phyloP scores from a whole-genome alignment of 495 filamentous ascomycete species.

The Tuber microsphaerosporum region DNA sequence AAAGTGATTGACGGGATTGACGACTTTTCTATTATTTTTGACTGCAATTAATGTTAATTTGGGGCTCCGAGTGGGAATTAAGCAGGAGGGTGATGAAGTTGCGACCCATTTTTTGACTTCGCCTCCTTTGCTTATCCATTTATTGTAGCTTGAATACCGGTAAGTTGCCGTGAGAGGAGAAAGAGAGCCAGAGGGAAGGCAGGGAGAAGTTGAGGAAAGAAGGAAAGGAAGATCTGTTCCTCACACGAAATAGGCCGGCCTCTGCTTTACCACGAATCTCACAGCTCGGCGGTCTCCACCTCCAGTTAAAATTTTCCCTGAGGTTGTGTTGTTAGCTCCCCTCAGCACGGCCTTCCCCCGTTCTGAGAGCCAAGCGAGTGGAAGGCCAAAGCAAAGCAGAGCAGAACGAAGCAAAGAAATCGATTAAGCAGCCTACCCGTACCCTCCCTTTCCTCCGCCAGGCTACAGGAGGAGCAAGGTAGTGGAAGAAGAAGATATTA shows the following conservation, averaged over 20 bases:
- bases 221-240: not conserved
- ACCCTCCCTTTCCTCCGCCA: constrained; percentile 2
- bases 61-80: constrained; percentile 22
- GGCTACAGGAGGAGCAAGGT: not conserved
- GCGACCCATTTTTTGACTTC: constrained; percentile 31
- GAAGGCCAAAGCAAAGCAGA: not conserved
- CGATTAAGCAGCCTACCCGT: not conserved
- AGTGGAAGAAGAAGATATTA: not conserved
- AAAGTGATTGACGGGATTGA: not conserved
- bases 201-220: not conserved
- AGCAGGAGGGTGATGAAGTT: constrained; percentile 21
- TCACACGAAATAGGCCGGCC: not conserved
- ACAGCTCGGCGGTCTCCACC: not conserved
- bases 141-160: not conserved
- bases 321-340: not conserved
- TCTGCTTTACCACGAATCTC: not conserved
- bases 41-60: constrained; percentile 22
- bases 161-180: not conserved
- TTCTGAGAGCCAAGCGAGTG: not conserved
- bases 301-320: not conserved
- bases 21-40: not conserved
- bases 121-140: constrained; percentile 27
- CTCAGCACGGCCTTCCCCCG: constrained; percentile 1
- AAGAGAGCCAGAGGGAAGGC: not conserved
- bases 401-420: not conserved